Evolutionary conservation across 1,284 basidiomycete species (phyloP).

Genomic region (Apiotrichum sp.): DNA sequence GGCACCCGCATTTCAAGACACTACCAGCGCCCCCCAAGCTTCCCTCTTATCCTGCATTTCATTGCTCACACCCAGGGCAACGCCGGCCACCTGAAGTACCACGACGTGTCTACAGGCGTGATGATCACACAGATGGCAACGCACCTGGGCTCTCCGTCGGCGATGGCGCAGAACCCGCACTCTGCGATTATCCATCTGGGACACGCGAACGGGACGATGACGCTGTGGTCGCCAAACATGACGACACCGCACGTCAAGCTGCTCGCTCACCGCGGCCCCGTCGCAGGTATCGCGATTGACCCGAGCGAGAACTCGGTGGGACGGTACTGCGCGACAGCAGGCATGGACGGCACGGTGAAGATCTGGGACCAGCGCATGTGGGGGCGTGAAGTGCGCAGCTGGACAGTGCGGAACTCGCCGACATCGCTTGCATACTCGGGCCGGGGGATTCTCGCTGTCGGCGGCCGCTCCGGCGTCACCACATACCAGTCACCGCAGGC

Average conservation of each 20-base stretch:
- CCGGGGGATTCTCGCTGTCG: constrained; percentile 75
- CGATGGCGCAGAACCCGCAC: constrained; percentile 87
- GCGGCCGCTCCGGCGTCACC: constrained; percentile 72
- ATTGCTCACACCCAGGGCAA: constrained; percentile 57
- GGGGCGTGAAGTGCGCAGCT: constrained; percentile 76
- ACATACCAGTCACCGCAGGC: constrained; percentile 49
- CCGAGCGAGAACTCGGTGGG: constrained; percentile 64
- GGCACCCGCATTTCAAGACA: no score
- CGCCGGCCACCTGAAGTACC: constrained; percentile 87
- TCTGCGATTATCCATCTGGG: constrained; percentile 91
- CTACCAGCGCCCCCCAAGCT: no score
- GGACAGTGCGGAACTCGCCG: constrained; percentile 60
- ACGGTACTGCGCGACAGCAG: constrained; percentile 83
- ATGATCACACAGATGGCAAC: constrained; percentile 86
- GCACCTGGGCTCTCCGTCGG: constrained; percentile 74
- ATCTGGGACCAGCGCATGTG: constrained; percentile 95
- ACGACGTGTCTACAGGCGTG: constrained; percentile 90
- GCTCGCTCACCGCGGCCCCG: constrained; percentile 83
- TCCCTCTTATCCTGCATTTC: no score
- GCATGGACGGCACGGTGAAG: constrained; percentile 83
- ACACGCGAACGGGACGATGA: constrained; percentile 75
- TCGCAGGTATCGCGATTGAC: constrained; percentile 75
- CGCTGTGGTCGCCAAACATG: constrained; percentile 93
- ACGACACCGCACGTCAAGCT: constrained; percentile 85
- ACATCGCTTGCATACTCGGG: constrained; percentile 51